A percentile compares a stretch with the other conserved stretches of the same genome.
phyloP scores from a whole-genome alignment of 2,329 filamentous ascomycete species.

The Gaeumannomyces sp. region DNA sequence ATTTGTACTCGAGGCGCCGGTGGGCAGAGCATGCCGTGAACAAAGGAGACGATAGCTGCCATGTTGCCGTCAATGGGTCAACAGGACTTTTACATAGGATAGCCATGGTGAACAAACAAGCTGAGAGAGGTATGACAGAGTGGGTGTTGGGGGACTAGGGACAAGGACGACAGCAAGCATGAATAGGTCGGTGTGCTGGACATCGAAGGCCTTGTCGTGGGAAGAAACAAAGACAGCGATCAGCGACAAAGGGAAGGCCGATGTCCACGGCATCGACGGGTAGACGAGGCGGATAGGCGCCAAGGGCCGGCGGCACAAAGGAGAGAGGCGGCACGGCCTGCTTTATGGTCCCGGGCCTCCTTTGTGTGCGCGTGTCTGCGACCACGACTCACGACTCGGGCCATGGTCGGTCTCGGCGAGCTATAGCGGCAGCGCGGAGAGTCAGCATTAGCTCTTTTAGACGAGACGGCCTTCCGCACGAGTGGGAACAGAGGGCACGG shows the following conservation, averaged over 20 bases:
- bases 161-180: too few relatives aligned
- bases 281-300: neutral
- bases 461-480: too few relatives aligned
- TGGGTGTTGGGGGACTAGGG: too few relatives aligned
- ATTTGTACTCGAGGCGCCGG: neutral
- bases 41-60: neutral
- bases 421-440: neutral
- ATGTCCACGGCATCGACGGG: neutral
- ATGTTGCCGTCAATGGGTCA: neutral
- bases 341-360: neutral
- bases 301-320: neutral
- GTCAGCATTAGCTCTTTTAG: neutral
- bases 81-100: neutral
- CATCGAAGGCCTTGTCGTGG: neutral
- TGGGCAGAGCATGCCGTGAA: neutral
- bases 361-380: neutral
- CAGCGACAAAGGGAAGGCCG: neutral
- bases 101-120: neutral
- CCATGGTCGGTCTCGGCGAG: neutral
- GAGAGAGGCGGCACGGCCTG: neutral
- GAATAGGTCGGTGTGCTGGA: neutral
- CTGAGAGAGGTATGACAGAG: too few relatives aligned
- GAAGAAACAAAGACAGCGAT: neutral
- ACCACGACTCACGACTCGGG: neutral
- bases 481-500: neutral